Evolutionary conservation across 1,284 basidiomycete genomes (phyloP).

Genomic region (Sphagnurus paluster): DNA sequence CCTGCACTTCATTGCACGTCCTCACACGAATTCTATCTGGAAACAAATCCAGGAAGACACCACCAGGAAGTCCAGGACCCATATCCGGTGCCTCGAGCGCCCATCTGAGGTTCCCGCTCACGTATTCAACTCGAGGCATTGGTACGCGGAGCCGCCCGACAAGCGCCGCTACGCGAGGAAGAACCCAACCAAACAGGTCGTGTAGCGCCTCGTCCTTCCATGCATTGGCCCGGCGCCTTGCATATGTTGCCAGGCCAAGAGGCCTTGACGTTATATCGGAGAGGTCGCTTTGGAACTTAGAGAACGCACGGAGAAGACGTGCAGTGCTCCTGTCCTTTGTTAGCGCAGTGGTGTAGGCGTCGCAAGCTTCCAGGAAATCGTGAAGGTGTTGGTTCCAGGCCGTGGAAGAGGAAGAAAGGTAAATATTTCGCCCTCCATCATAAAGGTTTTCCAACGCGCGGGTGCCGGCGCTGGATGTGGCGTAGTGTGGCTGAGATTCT

Average conservation of each 20-base stretch:
- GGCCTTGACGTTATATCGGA: constrained; percentile 18
- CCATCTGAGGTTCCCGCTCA: constrained; percentile 33
- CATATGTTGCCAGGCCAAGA: constrained; percentile 16
- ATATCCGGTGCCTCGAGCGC: constrained; percentile 40
- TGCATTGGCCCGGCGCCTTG: constrained; percentile 10
- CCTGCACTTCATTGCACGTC: constrained; percentile 42
- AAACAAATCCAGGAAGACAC: constrained; percentile 29
- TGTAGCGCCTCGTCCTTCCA: constrained; percentile 28
- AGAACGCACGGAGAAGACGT: constrained; percentile 32
- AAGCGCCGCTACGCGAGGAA: constrained; percentile 38
- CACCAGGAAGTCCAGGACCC: constrained; percentile 15
- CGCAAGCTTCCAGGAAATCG: constrained; percentile 30
- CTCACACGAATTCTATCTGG: constrained; percentile 44
- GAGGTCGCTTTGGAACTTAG: constrained; percentile 28
- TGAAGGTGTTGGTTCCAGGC: constrained; percentile 28
- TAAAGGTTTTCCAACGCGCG: constrained; percentile 35
- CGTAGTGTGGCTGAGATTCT: constrained; percentile 27
- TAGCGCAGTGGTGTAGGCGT: constrained; percentile 33
- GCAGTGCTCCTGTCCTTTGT: constrained; percentile 37
- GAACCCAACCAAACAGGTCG: constrained; percentile 38
- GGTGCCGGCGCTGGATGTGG: constrained; percentile 32
- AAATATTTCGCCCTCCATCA: constrained; percentile 32
- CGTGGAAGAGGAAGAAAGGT: constrained; percentile 21
- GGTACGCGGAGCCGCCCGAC: constrained; percentile 34
- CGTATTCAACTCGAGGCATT: constrained; percentile 45